These are phyloP conservation scores for Boletus patriciae DNA, from an alignment of 768 basidiomycete species.

Conservation along the genomic window DNA sequence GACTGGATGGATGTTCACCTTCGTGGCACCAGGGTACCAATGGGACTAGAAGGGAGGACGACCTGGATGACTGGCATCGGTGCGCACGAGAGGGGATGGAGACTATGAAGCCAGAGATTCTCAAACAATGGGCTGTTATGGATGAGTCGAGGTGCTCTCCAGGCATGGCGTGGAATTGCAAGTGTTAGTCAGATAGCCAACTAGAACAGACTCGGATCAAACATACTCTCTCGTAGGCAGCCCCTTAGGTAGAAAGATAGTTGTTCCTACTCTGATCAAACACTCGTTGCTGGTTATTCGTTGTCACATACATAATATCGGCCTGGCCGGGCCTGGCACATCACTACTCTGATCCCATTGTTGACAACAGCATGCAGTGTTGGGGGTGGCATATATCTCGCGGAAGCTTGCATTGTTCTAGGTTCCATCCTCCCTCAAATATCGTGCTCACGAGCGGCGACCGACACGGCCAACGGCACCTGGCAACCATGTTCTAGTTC, in stretches of 20 bases:
- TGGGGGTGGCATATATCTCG: too few species aligned
- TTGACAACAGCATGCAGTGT: too few species aligned
- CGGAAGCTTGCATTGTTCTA: too few species aligned
- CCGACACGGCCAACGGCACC: conserved; percentile 33
- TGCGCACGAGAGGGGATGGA: conserved; percentile 21
- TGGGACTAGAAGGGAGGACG: conserved; percentile 14
- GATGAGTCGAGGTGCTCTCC: conserved; percentile 7
- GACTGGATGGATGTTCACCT: conserved; percentile 19
- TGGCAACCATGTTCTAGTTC: conserved; percentile 29
- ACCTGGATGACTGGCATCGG: conserved; percentile 12
- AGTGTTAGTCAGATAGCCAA: not conserved
- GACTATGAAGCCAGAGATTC: conserved; percentile 8
- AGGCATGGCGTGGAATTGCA: conserved; percentile 13
- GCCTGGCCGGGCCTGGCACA: too few species aligned
- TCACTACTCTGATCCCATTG: too few species aligned
- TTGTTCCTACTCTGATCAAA: too few species aligned
- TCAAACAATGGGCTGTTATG: conserved; percentile 18
- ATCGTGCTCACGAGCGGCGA: conserved; percentile 11
- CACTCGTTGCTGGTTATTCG: too few species aligned
- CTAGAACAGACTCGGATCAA: too few species aligned
- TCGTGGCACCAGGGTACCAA: conserved; percentile 23
- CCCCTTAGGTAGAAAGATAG: too few species aligned
- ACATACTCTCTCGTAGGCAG: too few species aligned
- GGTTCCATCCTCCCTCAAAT: not conserved
- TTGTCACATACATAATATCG: too few species aligned